phyloP scores from a whole-genome alignment of 208 protist genomes.

The Leishmania amazonensis region DNA sequence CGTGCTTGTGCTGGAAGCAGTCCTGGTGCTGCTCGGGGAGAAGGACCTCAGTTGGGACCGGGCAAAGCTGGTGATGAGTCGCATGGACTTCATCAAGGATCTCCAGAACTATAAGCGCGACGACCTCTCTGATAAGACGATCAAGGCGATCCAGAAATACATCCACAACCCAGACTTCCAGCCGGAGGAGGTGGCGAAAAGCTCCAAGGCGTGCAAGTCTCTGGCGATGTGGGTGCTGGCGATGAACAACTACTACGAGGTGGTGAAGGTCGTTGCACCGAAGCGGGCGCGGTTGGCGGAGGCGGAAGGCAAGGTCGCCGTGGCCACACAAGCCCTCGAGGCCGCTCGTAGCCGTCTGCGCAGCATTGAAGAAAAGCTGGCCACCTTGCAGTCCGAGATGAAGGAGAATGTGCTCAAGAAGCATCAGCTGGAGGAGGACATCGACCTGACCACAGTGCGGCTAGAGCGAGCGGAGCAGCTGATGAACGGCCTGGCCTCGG shows the following conservation, averaged over 20 bases:
- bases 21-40: constrained; percentile 91
- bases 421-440: constrained; percentile 92
- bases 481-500: constrained; percentile 86
- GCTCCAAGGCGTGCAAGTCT: constrained; percentile 94
- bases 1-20: constrained; percentile 93
- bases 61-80: constrained; percentile 92
- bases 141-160: constrained; percentile 94
- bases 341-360: constrained; percentile 73
- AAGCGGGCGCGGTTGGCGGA: constrained; percentile 79
- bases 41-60: constrained; percentile 94
- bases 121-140: constrained; percentile 84
- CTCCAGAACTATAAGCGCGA: constrained; percentile 94
- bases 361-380: constrained; percentile 87
- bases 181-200: constrained; percentile 93
- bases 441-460: constrained; percentile 89
- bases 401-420: constrained; percentile 90
- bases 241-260: constrained; percentile 95
- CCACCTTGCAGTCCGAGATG: constrained; percentile 78
- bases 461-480: constrained; percentile 91
- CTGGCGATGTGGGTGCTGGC: constrained; percentile 96
- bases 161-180: constrained; percentile 94
- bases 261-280: constrained; percentile 91
- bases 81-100: constrained; percentile 93
- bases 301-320: constrained; percentile 84
- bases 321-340: constrained; percentile 71